These are phyloP conservation scores for Aspergillus diversus DNA, from an alignment of 495 filamentous ascomycete species.

Conservation along the genomic window DNA sequence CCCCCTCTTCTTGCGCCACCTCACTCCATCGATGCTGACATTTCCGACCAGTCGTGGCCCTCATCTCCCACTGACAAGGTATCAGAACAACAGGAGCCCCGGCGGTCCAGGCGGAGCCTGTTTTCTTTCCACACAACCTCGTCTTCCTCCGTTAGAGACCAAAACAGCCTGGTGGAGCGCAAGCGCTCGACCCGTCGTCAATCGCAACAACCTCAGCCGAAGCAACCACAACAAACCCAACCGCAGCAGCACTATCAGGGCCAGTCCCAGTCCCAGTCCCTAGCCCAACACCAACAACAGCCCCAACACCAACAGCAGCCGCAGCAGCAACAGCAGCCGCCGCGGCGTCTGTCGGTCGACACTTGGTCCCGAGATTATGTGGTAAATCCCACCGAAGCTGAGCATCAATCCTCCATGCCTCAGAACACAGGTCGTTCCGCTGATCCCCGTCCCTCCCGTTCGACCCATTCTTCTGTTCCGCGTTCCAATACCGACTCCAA, in stretches of 20 bases:
- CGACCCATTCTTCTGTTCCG: conserved; percentile 27
- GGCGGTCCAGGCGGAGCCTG: conserved; percentile 27
- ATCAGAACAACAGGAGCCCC: conserved; percentile 22
- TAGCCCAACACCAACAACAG: too few species aligned
- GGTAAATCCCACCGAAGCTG: conserved; percentile 19
- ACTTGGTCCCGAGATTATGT: conserved; percentile 23
- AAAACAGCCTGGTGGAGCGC: conserved; percentile 22
- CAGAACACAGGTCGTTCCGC: conserved; percentile 21
- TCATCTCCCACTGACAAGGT: conserved; percentile 19
- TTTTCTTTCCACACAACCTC: conserved; percentile 27
- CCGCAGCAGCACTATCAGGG: conserved; percentile 13
- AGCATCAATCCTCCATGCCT: conserved; percentile 34
- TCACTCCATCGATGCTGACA: conserved; percentile 27
- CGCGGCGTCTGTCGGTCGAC: conserved; percentile 19
- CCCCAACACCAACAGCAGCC: conserved; percentile 8
- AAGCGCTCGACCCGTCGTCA: conserved; percentile 22
- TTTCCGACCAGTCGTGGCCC: conserved; percentile 26
- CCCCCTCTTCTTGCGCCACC: conserved; percentile 21
- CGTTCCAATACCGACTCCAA: conserved; percentile 38
- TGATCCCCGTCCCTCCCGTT: conserved; percentile 23
- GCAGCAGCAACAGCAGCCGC: conserved; percentile 20
- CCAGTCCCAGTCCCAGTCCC: too few species aligned
- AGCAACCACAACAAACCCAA: conserved; percentile 3
- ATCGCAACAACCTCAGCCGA: conserved; percentile 13
- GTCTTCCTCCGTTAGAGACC: conserved; percentile 22